phyloP scores from a whole-genome alignment of 2,329 filamentous ascomycete species.

The Ophiocordyceps australis region DNA sequence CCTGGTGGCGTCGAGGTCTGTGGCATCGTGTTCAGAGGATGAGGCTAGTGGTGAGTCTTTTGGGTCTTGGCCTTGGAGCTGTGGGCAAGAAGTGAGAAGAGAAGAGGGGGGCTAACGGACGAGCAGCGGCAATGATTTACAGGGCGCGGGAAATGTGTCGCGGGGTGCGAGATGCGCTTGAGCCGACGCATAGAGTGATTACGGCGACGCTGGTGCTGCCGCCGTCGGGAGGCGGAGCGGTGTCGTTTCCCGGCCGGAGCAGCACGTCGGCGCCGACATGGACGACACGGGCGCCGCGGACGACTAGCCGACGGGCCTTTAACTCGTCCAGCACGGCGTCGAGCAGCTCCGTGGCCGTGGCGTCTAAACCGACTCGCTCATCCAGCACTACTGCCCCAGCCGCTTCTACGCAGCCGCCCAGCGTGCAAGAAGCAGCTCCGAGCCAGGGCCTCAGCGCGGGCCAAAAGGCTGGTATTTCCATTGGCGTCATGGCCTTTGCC shows the following conservation, averaged over 20 bases:
- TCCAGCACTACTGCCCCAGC: no score
- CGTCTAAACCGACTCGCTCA: no score
- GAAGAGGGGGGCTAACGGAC: background rate
- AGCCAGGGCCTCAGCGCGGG: no score
- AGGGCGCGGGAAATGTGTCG: conserved; percentile 41
- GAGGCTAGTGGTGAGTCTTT: conserved; percentile 18
- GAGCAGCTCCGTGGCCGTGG: background rate
- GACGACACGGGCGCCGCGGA: conserved; percentile 1
- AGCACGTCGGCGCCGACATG: conserved; percentile 1
- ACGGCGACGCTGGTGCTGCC: conserved; percentile 33
- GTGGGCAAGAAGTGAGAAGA: no score
- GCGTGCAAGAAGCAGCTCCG: no score
- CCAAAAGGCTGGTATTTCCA: conserved; percentile 39
- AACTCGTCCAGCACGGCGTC: background rate
- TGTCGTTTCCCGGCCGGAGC: conserved; percentile 9
- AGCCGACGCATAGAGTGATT: conserved; percentile 39
- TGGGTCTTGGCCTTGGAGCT: background rate
- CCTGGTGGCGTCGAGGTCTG: conserved; percentile 31
- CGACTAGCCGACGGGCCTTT: conserved; percentile 1
- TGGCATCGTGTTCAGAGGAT: conserved; percentile 30
- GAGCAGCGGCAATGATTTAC: conserved; percentile 18
- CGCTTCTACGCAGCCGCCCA: no score
- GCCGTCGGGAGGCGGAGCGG: conserved; percentile 6
- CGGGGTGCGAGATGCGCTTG: conserved; percentile 25
- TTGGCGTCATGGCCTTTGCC: conserved; percentile 31